A percentile compares a stretch with the other conserved stretches of the same genome.
These are phyloP conservation scores for Nicotiana tabacum DNA, from an alignment of 257 asterid species.

Conservation along the genomic window DNA sequence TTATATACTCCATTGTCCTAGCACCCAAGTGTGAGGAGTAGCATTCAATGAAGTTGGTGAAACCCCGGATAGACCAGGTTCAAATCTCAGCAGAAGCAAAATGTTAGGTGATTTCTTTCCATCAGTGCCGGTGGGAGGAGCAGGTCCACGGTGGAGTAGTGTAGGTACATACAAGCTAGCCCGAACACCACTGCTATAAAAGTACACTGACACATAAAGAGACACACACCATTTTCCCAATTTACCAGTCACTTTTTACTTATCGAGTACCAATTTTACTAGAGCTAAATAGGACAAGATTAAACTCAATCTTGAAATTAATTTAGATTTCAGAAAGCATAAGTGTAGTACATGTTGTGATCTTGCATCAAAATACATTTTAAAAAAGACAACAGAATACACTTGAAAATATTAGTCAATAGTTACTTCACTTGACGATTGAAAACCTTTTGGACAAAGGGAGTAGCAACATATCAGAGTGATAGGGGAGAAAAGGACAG, in stretches of 20 bases:
- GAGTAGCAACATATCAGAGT: not conserved
- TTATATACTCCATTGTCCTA: not conserved
- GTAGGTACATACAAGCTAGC: not conserved
- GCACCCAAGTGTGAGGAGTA: not conserved
- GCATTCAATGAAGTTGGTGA: not conserved
- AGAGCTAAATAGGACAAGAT: not conserved
- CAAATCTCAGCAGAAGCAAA: not conserved
- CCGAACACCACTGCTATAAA: not conserved
- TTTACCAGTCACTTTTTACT: not conserved
- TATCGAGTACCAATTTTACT: not conserved
- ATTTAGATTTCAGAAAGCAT: not conserved
- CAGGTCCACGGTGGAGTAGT: not conserved
- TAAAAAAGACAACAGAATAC: not conserved
- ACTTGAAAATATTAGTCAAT: not conserved
- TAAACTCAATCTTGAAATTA: not conserved
- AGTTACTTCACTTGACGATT: not conserved
- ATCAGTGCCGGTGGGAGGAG: not conserved
- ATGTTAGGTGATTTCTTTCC: not conserved
- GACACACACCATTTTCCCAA: not conserved
- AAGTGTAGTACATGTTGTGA: not conserved
- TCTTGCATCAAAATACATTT: not conserved
- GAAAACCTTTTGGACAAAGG: constrained; percentile 6
- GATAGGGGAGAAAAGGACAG: constrained; percentile 2
- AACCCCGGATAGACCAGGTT: not conserved
- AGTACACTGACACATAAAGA: not conserved